A percentile compares a stretch with the other conserved stretches of the same genome.
phyloP scores from a whole-genome alignment of 2,329 filamentous ascomycete species.

The Claviceps maximensis region DNA sequence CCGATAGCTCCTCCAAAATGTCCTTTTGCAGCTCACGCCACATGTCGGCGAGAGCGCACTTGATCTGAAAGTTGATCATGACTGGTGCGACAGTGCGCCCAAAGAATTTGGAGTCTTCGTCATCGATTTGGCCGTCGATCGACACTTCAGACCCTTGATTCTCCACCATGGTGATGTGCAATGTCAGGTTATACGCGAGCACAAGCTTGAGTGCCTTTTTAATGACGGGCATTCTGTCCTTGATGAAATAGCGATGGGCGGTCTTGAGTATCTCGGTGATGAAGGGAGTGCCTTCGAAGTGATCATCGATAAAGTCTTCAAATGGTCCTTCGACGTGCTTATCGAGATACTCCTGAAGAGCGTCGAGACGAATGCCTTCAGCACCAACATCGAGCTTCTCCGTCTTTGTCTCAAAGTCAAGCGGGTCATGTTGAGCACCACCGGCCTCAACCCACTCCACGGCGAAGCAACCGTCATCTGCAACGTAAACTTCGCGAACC shows the following conservation, averaged over 20 bases:
- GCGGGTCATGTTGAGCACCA: slow-evolving; percentile 53
- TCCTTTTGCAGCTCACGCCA: slow-evolving; percentile 97
- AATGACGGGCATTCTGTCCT: slow-evolving; percentile 78
- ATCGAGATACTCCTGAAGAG: slow-evolving; percentile 85
- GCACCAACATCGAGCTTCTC: slow-evolving; percentile 80
- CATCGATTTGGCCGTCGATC: slow-evolving; percentile 71
- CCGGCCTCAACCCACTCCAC: slow-evolving; percentile 86
- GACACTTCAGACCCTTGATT: slow-evolving; percentile 69
- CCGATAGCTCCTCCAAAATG: slow-evolving; percentile 83
- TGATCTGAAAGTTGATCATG: slow-evolving; percentile 99
- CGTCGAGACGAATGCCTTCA: slow-evolving; percentile 69
- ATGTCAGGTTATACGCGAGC: slow-evolving; percentile 86
- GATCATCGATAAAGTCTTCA: slow-evolving; percentile 86
- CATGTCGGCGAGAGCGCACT: slow-evolving; percentile 93
- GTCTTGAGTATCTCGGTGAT: slow-evolving; percentile 94
- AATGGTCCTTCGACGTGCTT: slow-evolving; percentile 88
- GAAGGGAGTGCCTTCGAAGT: slow-evolving; percentile 92
- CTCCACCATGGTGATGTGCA: slow-evolving; percentile 90
- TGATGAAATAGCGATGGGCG: slow-evolving; percentile 81
- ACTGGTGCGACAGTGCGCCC: slow-evolving; percentile 88
- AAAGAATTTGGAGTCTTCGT: slow-evolving; percentile 73
- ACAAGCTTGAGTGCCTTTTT: slow-evolving; percentile 92
- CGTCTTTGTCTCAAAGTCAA: slow-evolving; percentile 74
- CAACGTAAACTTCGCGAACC: slow-evolving; percentile 85
- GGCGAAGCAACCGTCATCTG: slow-evolving; percentile 83